phyloP scores from a whole-genome alignment of 1,284 basidiomycete genomes.

The Ceratobasidium theobromae region DNA sequence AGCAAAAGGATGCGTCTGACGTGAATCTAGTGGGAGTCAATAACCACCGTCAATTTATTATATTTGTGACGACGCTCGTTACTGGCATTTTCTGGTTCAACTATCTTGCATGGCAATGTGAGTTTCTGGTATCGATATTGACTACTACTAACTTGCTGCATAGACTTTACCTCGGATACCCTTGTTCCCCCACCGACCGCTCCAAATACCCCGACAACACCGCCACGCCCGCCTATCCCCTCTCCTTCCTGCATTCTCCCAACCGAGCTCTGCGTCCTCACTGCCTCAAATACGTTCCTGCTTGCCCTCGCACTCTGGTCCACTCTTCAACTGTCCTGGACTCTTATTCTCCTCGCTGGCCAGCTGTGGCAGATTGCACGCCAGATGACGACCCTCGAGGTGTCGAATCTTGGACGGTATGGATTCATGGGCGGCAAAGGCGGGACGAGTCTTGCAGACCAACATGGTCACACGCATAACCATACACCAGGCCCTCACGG shows the following conservation, averaged over 20 bases:
- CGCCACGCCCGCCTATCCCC: constrained; percentile 48
- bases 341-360: constrained; percentile 76
- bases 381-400: constrained; percentile 96
- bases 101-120: constrained; percentile 74
- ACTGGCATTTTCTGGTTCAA: constrained; percentile 79
- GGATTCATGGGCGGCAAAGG: constrained; percentile 95
- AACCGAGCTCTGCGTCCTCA: constrained; percentile 65
- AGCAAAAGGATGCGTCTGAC: background rate
- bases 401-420: constrained; percentile 90
- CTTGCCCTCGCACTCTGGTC: constrained; percentile 81
- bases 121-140: constrained; percentile 3
- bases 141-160: constrained; percentile 50
- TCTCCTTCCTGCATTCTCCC: constrained; percentile 70
- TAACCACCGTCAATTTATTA: constrained; percentile 93
- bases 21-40: constrained; percentile 73
- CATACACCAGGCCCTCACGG: constrained; percentile 37
- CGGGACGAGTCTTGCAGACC: constrained; percentile 65
- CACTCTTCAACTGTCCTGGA: constrained; percentile 92
- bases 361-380: constrained; percentile 91
- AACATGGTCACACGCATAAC: constrained; percentile 48
- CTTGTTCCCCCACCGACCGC: background rate
- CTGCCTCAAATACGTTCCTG: constrained; percentile 78
- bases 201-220: constrained; percentile 46
- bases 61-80: constrained; percentile 86
- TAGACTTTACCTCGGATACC: constrained; percentile 34